phyloP scores from a whole-genome alignment of 345 rosid genomes.

The Draba incana region DNA sequence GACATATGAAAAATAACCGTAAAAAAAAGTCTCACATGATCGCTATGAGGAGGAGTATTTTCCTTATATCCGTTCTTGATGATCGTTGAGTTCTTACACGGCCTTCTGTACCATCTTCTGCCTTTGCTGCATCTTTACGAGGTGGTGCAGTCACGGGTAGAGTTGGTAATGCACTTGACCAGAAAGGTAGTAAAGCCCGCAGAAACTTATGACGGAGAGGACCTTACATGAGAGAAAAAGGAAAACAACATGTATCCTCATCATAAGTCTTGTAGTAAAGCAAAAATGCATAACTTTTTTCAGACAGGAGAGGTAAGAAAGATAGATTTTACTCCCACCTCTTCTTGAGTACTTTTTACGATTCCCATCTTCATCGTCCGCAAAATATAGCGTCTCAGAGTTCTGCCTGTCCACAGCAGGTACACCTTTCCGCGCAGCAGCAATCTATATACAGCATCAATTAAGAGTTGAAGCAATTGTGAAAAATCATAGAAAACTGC shows the following conservation, averaged over 20 bases:
- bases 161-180: conserved; percentile 97
- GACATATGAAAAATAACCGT: background rate
- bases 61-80: conserved; percentile 86
- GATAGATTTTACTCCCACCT: conserved; percentile 51
- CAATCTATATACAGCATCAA: conserved; percentile 56
- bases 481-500: conserved; percentile 16
- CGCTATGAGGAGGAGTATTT: conserved; percentile 85
- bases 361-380: conserved; percentile 94
- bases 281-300: conserved; percentile 3
- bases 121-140: conserved; percentile 69
- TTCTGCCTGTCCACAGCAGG: conserved; percentile 72
- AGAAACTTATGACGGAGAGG: conserved; percentile 87
- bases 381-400: conserved; percentile 77
- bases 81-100: conserved; percentile 69
- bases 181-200: conserved; percentile 92
- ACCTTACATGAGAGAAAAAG: conserved; percentile 49
- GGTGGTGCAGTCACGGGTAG: conserved; percentile 96
- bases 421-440: conserved; percentile 83
- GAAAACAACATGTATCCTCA: background rate
- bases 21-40: conserved; percentile 64
- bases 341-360: conserved; percentile 84
- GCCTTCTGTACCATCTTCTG: conserved; percentile 68
- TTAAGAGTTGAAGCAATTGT: conserved; percentile 1
- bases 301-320: conserved; percentile 12
- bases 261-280: background rate